phyloP scores from a whole-genome alignment of 192 early-diverging fungal genomes.

The Piromyces finnis region DNA sequence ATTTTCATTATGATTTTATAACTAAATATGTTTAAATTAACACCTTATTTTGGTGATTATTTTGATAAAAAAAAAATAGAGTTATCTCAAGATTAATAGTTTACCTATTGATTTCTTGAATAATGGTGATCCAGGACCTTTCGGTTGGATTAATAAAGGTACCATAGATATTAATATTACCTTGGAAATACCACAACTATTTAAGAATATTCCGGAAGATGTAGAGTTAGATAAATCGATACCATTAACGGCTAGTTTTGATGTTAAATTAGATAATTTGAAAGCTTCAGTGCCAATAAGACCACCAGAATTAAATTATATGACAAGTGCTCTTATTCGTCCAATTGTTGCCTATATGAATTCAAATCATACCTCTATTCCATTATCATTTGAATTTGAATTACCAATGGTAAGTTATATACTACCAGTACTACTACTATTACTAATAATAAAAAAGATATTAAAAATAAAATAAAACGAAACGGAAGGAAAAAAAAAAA shows the following conservation, averaged over 20 bases:
- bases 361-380: constrained; percentile 66
- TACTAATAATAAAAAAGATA: background rate
- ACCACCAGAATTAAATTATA: constrained; percentile 48
- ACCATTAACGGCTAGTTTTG: constrained; percentile 15
- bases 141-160: constrained; percentile 86
- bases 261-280: constrained; percentile 75
- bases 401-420: constrained; percentile 57
- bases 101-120: constrained; percentile 84
- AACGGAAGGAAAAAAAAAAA: too few species aligned
- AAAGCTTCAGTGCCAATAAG: constrained; percentile 72
- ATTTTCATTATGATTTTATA: too few species aligned
- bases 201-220: background rate
- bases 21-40: too few species aligned
- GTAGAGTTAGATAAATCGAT: constrained; percentile 3
- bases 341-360: constrained; percentile 93
- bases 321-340: constrained; percentile 69
- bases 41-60: too few species aligned
- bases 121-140: constrained; percentile 62
- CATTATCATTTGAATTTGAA: constrained; percentile 61
- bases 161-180: constrained; percentile 53
- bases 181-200: background rate
- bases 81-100: constrained; percentile 69
- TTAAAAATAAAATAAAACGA: too few species aligned
- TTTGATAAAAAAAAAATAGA: too few species aligned
- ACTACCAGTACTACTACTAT: too few species aligned